Evolutionary conservation across 108 stramenopile genomes (phyloP).

Genomic region (Discostella stelligeroides): DNA sequence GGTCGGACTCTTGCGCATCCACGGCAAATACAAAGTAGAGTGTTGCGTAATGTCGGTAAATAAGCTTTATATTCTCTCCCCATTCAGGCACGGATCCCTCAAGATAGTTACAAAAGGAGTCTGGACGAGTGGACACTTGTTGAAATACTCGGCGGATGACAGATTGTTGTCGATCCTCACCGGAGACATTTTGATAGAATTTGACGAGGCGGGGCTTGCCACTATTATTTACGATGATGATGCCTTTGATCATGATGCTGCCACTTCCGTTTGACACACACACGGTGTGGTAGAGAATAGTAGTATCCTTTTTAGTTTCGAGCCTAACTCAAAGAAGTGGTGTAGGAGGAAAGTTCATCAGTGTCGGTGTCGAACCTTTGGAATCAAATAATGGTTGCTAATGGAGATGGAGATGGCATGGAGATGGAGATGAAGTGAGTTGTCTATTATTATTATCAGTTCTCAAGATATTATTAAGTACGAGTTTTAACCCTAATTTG

Average conservation of each 20-base stretch:
- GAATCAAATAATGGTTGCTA: too few species aligned
- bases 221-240: conserved; percentile 98
- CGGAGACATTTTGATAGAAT: conserved; percentile 95
- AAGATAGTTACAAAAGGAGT: conserved; percentile 98
- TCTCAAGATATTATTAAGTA: too few species aligned
- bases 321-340: too few species aligned
- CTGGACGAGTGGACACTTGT: conserved; percentile 96
- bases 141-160: conserved; percentile 95
- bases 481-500: too few species aligned
- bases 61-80: conserved; percentile 96
- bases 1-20: conserved; percentile 95
- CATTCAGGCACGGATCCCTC: conserved; percentile 96
- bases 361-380: too few species aligned
- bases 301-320: too few species aligned
- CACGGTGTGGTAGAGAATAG: too few species aligned
- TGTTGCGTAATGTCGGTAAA: conserved; percentile 99
- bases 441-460: too few species aligned
- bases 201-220: conserved; percentile 97
- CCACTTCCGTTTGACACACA: too few species aligned
- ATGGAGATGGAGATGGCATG: too few species aligned
- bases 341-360: too few species aligned
- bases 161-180: conserved; percentile 92
- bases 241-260: conserved; percentile 85
- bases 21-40: conserved; percentile 99
- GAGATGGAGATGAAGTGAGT: too few species aligned